Conservation (phyloP, 2,329 filamentous ascomycete genomes). For the Colletotrichum tropicale region DNA sequence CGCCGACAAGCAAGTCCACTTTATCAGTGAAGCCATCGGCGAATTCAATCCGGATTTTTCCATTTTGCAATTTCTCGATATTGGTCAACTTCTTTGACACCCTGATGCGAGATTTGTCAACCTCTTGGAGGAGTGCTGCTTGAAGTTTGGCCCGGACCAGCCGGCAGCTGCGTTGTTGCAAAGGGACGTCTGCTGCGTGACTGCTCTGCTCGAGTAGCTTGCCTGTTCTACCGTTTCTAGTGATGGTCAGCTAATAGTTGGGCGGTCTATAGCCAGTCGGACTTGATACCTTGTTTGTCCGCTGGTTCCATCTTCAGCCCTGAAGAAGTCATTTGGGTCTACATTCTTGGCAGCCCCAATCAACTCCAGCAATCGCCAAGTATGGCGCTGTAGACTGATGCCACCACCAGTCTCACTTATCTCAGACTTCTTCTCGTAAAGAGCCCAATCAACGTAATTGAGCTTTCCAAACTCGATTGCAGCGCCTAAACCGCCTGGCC, state of each 20-base stretch:
- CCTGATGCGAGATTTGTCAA: conserved; percentile 46
- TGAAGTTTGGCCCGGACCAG: conserved; percentile 46
- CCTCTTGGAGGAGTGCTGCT: conserved; percentile 48
- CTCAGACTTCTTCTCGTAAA: conserved; percentile 39
- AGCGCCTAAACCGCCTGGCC: conserved; percentile 31
- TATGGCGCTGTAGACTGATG: conserved; percentile 38
- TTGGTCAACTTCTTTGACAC: conserved; percentile 46
- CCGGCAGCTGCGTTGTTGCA: conserved; percentile 30
- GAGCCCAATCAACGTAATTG: conserved; percentile 32
- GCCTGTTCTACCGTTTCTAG: conserved; percentile 35
- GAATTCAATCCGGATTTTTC: conserved; percentile 47
- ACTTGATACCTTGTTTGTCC: conserved; percentile 27
- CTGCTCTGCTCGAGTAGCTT: conserved; percentile 26
- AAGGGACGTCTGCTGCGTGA: conserved; percentile 25
- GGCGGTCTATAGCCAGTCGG: rapidly evolving
- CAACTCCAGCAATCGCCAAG: conserved; percentile 37
- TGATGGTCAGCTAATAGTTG: not conserved
- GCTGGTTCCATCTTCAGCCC: conserved; percentile 26
- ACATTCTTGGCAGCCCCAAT: conserved; percentile 35
- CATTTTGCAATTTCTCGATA: conserved; percentile 38
- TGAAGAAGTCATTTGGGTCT: conserved; percentile 32
- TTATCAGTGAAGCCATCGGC: conserved; percentile 43
- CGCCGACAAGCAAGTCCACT: conserved; percentile 54
- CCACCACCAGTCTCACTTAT: conserved; percentile 41
- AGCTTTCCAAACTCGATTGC: conserved; percentile 34